Conservation (phyloP, 176 grass and related monocot genomes). For the Zizania latifolia region DNA sequence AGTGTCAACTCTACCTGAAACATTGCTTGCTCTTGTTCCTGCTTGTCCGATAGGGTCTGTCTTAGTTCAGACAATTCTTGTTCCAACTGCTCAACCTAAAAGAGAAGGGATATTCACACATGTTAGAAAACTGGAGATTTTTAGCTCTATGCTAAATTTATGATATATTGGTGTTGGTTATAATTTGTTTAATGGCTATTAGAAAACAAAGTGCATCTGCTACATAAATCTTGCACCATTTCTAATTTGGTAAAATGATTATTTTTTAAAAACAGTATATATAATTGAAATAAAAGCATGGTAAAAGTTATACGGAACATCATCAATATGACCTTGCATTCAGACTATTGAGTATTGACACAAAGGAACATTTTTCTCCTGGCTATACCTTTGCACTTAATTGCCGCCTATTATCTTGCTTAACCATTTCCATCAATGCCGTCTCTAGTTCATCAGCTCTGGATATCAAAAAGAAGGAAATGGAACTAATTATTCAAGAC, state of each 20-base stretch:
- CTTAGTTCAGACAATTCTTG: constrained; percentile 70
- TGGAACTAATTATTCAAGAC: neutral
- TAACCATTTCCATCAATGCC: constrained; percentile 99
- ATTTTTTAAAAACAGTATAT: neutral
- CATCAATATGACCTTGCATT: neutral
- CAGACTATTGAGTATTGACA: constrained; percentile 22
- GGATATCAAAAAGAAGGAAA: constrained; percentile 18
- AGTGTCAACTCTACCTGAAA: constrained; percentile 57
- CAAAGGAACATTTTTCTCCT: neutral
- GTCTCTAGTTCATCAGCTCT: constrained; percentile 99
- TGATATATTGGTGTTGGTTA: neutral
- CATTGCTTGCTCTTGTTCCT: constrained; percentile 96
- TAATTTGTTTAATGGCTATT: neutral
- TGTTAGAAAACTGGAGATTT: neutral
- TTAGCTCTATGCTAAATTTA: neutral
- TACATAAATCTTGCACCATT: constrained; percentile 3
- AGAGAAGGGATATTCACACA: constrained; percentile 12
- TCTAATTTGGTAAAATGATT: neutral
- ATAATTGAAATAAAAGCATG: constrained; percentile 9
- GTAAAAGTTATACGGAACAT: neutral
- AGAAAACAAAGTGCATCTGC: neutral
- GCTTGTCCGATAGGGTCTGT: constrained; percentile 74
- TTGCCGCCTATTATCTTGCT: constrained; percentile 88
- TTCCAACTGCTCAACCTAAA: constrained; percentile 93
- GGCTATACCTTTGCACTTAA: constrained; percentile 84